Conservation (phyloP, 2,329 filamentous ascomycete genomes). For the Gaeumannomyces tritici region DNA sequence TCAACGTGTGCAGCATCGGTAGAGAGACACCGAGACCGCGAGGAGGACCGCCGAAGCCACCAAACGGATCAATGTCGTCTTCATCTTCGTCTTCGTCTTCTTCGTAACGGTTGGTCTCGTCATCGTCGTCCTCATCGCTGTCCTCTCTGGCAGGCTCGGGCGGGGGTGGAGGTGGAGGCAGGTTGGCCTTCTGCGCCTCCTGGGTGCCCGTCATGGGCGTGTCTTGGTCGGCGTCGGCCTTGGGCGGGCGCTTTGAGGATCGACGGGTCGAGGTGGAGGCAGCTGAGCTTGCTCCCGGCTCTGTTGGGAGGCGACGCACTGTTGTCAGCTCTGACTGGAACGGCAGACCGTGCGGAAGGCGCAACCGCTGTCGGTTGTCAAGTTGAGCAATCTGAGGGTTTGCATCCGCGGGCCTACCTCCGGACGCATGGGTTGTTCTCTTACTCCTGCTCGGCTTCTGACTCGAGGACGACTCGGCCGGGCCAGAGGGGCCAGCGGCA, state of each 20-base stretch:
- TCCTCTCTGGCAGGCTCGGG: slow-evolving; percentile 29
- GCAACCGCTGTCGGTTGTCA: background rate
- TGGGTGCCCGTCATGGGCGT: slow-evolving; percentile 63
- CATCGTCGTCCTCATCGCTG: slow-evolving; percentile 26
- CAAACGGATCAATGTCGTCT: slow-evolving; percentile 38
- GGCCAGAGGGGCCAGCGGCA: slow-evolving; percentile 31
- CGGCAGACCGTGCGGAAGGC: background rate
- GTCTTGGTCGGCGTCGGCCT: slow-evolving; percentile 49
- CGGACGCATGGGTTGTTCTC: slow-evolving; percentile 41
- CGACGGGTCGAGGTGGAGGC: background rate
- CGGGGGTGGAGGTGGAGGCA: slow-evolving; percentile 30
- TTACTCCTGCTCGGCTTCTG: slow-evolving; percentile 66
- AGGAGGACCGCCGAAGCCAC: slow-evolving; percentile 59
- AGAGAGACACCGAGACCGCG: slow-evolving; percentile 63
- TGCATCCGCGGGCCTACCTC: background rate
- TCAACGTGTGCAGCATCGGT: slow-evolving; percentile 82
- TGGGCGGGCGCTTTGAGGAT: slow-evolving; percentile 37
- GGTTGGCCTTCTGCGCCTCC: slow-evolving; percentile 34
- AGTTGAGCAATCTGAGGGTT: background rate
- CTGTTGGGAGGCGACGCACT: background rate
- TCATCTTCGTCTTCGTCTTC: slow-evolving; percentile 56
- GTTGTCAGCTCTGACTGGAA: background rate
- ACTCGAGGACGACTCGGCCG: slow-evolving; percentile 54
- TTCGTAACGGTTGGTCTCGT: slow-evolving; percentile 39
- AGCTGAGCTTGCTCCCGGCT: background rate